Percentiles rank a stretch among this genome's conserved stretches.
Evolutionary conservation across 306 rosid genomes (phyloP).

Genomic region (Fragaria ananassa): DNA sequence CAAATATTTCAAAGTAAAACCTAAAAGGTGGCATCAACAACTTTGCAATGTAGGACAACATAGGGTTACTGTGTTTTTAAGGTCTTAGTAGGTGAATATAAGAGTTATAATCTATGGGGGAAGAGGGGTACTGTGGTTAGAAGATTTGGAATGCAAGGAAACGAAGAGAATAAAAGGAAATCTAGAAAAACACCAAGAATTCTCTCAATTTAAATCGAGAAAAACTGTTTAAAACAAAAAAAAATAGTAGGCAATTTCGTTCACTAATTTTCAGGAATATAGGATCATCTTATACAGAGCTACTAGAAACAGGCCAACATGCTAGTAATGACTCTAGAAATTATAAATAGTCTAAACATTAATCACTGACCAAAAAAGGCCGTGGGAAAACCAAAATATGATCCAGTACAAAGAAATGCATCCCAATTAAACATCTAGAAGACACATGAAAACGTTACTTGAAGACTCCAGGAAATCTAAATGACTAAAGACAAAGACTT

Average conservation of each 20-base stretch:
- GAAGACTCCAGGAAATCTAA: neutral
- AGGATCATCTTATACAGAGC: neutral
- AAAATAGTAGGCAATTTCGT: neutral
- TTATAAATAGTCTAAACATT: neutral
- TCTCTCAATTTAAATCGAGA: neutral
- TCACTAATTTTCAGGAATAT: neutral
- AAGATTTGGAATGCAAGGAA: neutral
- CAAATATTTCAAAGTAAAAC: neutral
- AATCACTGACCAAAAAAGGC: neutral
- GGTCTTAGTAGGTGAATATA: neutral
- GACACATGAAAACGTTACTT: neutral
- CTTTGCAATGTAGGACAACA: neutral
- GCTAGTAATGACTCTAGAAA: neutral
- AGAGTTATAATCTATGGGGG: neutral
- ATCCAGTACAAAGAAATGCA: neutral
- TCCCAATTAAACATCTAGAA: neutral
- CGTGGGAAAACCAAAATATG: neutral
- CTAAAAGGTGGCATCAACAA: neutral
- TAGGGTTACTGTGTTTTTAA: neutral
- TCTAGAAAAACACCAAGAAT: neutral
- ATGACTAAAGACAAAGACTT: neutral
- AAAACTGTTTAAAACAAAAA: neutral
- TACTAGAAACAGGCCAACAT: neutral
- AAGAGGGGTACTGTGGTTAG: neutral
- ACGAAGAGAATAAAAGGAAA: neutral